Evolutionary conservation across 208 protist genomes (phyloP).

Genomic region (Vickermania ingenoplastis): DNA sequence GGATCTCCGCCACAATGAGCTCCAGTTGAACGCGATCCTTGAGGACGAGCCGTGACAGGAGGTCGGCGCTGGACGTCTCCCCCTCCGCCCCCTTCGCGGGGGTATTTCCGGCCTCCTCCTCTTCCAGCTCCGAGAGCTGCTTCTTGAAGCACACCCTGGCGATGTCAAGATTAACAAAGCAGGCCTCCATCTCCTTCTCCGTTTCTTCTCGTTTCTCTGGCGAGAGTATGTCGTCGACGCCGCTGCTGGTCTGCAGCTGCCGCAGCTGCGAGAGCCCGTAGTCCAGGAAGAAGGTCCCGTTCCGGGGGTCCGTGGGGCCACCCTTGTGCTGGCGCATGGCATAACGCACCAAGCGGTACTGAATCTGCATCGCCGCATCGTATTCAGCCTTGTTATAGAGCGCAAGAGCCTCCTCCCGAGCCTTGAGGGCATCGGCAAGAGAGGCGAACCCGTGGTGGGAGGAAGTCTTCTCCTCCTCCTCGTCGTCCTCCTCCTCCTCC

Average conservation of each 20-base stretch:
- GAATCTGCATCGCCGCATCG: slow-evolving; percentile 56
- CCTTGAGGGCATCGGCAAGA: background rate
- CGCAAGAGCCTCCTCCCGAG: background rate
- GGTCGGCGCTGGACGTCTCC: background rate
- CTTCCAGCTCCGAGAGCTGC: slow-evolving; percentile 27
- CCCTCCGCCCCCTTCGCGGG: background rate
- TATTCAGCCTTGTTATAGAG: slow-evolving; percentile 61
- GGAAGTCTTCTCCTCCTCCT: slow-evolving; percentile 46
- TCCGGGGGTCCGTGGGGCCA: slow-evolving; percentile 38
- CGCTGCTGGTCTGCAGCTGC: slow-evolving; percentile 44
- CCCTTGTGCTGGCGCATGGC: slow-evolving; percentile 48
- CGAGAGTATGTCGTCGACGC: slow-evolving; percentile 52
- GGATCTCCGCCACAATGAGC: slow-evolving; percentile 61
- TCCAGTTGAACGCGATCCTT: slow-evolving; percentile 30
- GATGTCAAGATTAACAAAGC: slow-evolving; percentile 80
- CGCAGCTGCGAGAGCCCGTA: slow-evolving; percentile 85
- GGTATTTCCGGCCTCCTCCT: background rate
- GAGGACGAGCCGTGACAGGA: background rate
- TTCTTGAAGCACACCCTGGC: slow-evolving; percentile 76
- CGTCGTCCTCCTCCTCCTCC: slow-evolving; percentile 37
- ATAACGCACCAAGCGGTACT: slow-evolving; percentile 74
- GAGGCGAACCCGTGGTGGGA: slow-evolving; percentile 31
- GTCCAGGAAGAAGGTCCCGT: slow-evolving; percentile 77
- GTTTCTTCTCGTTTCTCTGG: slow-evolving; percentile 23
- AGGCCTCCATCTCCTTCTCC: slow-evolving; percentile 70